Base-by-base conservation (phyloP, 2,329 filamentous ascomycete genomes). In the Fusarium sp. region DNA sequence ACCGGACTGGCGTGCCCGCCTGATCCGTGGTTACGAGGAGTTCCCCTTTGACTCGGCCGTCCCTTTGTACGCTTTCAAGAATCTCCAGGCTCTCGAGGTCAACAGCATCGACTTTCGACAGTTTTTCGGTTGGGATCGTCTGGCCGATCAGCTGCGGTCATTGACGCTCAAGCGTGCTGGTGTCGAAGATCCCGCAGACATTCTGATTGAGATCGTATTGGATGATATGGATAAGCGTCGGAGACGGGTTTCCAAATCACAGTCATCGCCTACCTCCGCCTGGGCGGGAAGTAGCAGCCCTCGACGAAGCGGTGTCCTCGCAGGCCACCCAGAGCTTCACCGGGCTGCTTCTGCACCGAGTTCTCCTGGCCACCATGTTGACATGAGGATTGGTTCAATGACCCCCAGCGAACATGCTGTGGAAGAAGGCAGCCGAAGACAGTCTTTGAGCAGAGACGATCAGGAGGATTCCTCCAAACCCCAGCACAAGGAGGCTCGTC, bases 31-130 rank as follows among this genome's bases (percentile, higher is more conserved):
- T 31, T 98, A 96, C 80, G 96, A 99, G 83, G 96, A 98, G 83
- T 99, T 98, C 76, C 96, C 96, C 4, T 98, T 98, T 82, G 96
- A 99, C 83, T 98, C 94, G 27, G 96, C 96, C 22, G 96, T 99
- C 34, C 96, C 96, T 22, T 87, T 99, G n/a, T 93, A 97, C 82
- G 93, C 94, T 10, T 98, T 99, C 89, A 98, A 99, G 85, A 99
- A 98, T 77, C 87, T 98, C 63, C 96, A 96, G 83, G 93, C 94
- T 24, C 88, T 99, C 73, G 96, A 99, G 82, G 94, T 99, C 62
- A 95, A 93, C 84, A 95, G 97, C 84, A 93, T 98, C 80, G 96
- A 99, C 83, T 98, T 98, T 81, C 91, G 96, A 71, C 95, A 98
- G 78, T 98, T 98, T 84, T 98, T 95, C 83, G 96, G 96, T 67